These are phyloP conservation scores for Hirsutella rhossiliensis DNA, from an alignment of 2,329 filamentous ascomycete genomes.

Conservation along the genomic window DNA sequence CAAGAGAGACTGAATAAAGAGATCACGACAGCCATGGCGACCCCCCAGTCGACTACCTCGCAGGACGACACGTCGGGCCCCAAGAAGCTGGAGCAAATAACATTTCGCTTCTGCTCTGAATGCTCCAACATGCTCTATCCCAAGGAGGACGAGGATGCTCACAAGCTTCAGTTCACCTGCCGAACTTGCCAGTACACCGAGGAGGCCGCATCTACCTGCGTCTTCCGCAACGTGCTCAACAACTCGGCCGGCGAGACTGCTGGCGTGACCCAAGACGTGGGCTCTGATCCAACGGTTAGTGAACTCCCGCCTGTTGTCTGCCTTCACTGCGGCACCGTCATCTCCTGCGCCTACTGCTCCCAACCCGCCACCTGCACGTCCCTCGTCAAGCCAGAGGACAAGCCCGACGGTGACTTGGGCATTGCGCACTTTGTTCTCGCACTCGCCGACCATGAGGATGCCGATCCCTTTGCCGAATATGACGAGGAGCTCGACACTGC, in stretches of 20 bases:
- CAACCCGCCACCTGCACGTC: slow-evolving; percentile 12
- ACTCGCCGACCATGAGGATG: neutral
- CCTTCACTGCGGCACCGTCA: slow-evolving; percentile 31
- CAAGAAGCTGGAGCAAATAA: slow-evolving; percentile 65
- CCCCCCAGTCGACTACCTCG: slow-evolving; percentile 38
- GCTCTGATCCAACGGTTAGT: slow-evolving; percentile 97
- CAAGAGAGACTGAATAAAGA: neutral
- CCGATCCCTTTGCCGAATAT: slow-evolving; percentile 24
- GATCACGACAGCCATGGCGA: slow-evolving; percentile 33
- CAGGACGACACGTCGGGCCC: slow-evolving; percentile 29
- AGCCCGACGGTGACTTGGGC: slow-evolving; percentile 12
- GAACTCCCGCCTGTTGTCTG: slow-evolving; percentile 30
- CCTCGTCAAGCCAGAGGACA: slow-evolving; percentile 7
- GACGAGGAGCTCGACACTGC: slow-evolving; percentile 22
- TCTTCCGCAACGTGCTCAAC: slow-evolving; percentile 90
- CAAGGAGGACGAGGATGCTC: slow-evolving; percentile 77
- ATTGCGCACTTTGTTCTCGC: slow-evolving; percentile 16
- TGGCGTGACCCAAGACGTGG: slow-evolving; percentile 94
- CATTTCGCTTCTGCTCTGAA: slow-evolving; percentile 96
- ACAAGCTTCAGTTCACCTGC: slow-evolving; percentile 87
- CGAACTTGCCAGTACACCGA: slow-evolving; percentile 90
- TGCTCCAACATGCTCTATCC: slow-evolving; percentile 98
- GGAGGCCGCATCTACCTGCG: slow-evolving; percentile 74
- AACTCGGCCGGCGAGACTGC: slow-evolving; percentile 89
- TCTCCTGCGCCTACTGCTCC: slow-evolving; percentile 29